These are phyloP conservation scores for Talaromyces sp. DNA, from an alignment of 2,329 filamentous ascomycete genomes.

Conservation along the genomic window DNA sequence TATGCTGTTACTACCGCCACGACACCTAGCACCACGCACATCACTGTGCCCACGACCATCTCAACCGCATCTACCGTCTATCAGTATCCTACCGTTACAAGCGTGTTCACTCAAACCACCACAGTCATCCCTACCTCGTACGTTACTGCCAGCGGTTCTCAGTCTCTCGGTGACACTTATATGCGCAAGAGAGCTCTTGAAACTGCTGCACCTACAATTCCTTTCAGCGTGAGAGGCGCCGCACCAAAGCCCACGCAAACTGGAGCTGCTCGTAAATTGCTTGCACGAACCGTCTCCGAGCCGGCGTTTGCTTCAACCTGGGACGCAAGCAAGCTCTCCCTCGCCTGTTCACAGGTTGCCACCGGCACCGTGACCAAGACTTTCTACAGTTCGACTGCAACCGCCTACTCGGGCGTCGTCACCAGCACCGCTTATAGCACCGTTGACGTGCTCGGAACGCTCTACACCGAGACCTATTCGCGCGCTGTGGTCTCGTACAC, in stretches of 20 bases:
- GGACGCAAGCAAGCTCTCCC: background rate
- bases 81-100: background rate
- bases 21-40: background rate
- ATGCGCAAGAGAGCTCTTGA: slow-evolving; percentile 1
- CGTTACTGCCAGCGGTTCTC: background rate
- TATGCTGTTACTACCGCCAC: background rate
- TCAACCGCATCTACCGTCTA: background rate
- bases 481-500: background rate
- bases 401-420: background rate
- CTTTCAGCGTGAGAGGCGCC: background rate
- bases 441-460: background rate
- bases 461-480: background rate
- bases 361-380: background rate
- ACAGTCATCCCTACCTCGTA: background rate
- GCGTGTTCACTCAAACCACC: background rate
- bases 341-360: background rate
- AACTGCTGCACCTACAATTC: background rate
- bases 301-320: background rate
- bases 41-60: background rate
- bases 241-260: background rate
- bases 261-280: background rate
- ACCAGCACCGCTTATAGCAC: background rate
- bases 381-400: background rate
- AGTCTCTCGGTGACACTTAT: background rate
- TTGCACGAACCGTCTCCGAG: background rate